phyloP scores from a whole-genome alignment of 2,329 filamentous ascomycete genomes.

The Nigrograna mackinnonii region DNA sequence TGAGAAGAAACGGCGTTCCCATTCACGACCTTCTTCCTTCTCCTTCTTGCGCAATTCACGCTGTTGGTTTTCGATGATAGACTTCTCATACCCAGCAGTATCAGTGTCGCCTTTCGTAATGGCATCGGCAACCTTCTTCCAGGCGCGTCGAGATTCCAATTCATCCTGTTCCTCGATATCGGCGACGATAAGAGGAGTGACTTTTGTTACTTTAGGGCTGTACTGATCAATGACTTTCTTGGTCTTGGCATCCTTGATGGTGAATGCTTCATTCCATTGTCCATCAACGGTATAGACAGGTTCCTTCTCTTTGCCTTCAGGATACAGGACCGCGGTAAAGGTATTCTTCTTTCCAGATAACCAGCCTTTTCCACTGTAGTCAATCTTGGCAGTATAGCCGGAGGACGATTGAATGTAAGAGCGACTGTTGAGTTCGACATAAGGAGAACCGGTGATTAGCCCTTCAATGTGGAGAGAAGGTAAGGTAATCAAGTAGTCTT shows the following conservation, averaged over 20 bases:
- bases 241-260: conserved; percentile 69
- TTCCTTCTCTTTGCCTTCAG: conserved; percentile 69
- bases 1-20: conserved; percentile 84
- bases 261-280: conserved; percentile 86
- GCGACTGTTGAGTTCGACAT: conserved; percentile 84
- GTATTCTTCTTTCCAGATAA: conserved; percentile 94
- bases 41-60: conserved; percentile 76
- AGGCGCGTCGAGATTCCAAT: conserved; percentile 85
- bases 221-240: conserved; percentile 49
- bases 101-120: conserved; percentile 87
- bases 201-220: conserved; percentile 50
- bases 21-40: conserved; percentile 71
- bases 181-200: conserved; percentile 71
- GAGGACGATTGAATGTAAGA: conserved; percentile 86
- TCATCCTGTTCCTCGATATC: conserved; percentile 80
- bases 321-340: conserved; percentile 77
- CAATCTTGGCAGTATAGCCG: conserved; percentile 86
- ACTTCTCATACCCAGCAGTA: conserved; percentile 75
- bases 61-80: conserved; percentile 87
- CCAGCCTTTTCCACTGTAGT: conserved; percentile 95
- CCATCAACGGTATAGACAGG: conserved; percentile 81
- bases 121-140: conserved; percentile 80
- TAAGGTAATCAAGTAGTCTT: conserved; percentile 88
- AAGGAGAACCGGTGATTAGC: conserved; percentile 82
- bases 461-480: conserved; percentile 93